A percentile compares a stretch with the other conserved stretches of the same genome.
Conservation (phyloP, 306 rosid species). For the Pyrus betulifolia region DNA sequence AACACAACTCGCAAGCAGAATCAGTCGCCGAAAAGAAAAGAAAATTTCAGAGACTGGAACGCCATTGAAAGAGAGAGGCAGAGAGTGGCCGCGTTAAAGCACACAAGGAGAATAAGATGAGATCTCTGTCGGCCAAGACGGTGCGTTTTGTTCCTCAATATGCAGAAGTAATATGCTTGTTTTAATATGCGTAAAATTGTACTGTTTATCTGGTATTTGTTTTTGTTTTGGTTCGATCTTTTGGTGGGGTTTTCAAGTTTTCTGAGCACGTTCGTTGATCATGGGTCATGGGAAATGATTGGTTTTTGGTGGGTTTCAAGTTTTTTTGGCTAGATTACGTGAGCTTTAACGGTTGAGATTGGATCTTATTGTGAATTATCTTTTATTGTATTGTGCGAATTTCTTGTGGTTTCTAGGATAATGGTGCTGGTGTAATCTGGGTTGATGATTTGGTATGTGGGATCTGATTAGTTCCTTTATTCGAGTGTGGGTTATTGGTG, state of each 20-base stretch:
- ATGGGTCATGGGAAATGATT: background rate
- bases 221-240: background rate
- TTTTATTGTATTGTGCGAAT: constrained; percentile 9
- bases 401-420: background rate
- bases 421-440: background rate
- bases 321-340: background rate
- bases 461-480: constrained; percentile 21
- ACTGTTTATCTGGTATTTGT: background rate
- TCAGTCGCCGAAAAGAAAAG: constrained; percentile 13
- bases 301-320: background rate
- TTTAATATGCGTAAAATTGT: background rate
- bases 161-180: background rate
- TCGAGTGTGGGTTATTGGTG: background rate
- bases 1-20: background rate
- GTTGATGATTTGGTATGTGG: background rate
- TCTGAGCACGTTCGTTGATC: background rate
- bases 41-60: constrained; percentile 1
- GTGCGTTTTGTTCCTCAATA: background rate
- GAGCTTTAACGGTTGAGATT: constrained; percentile 2
- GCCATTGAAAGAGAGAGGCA: background rate
- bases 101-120: constrained; percentile 8
- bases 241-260: background rate
- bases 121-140: constrained; percentile 25
- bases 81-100: background rate
- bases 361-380: constrained; percentile 19